A percentile compares a stretch with the other conserved stretches of the same genome.
phyloP scores from a whole-genome alignment of 2,329 filamentous ascomycete species.

The Colletotrichum sp. region DNA sequence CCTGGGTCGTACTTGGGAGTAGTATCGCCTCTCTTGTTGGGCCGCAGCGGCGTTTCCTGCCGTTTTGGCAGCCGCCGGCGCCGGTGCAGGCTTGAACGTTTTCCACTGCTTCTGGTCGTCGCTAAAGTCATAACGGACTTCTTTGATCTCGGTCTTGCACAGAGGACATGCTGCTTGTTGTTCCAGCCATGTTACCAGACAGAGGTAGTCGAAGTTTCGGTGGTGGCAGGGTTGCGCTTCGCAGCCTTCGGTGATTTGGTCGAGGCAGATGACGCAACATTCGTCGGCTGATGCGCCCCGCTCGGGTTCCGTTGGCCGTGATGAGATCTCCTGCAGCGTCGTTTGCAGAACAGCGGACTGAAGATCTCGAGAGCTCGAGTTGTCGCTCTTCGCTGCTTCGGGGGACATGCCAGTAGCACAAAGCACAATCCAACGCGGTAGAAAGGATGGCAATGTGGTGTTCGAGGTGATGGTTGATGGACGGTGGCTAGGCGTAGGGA shows the following conservation, averaged over 20 bases:
- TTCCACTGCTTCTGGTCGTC: slow-evolving; percentile 52
- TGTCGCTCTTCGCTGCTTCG: slow-evolving; percentile 2
- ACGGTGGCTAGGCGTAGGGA: not conserved
- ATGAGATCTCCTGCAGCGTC: slow-evolving; percentile 47
- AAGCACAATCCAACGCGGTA: not conserved
- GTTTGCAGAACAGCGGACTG: slow-evolving; percentile 46
- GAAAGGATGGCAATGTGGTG: not conserved
- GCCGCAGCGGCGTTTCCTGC: not conserved
- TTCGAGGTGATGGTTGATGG: not conserved
- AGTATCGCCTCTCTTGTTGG: not conserved
- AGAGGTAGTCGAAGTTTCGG: slow-evolving; percentile 82
- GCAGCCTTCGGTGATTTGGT: slow-evolving; percentile 73
- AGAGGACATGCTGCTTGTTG: slow-evolving; percentile 77
- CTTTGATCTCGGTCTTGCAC: slow-evolving; percentile 65
- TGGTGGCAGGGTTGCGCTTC: slow-evolving; percentile 80
- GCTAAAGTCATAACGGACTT: slow-evolving; percentile 64
- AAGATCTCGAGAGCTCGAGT: slow-evolving; percentile 36
- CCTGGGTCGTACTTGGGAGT: slow-evolving; percentile 4
- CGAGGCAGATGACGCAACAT: slow-evolving; percentile 88
- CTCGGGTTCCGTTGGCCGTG: slow-evolving; percentile 16
- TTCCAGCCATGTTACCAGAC: slow-evolving; percentile 82
- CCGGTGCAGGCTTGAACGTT: slow-evolving; percentile 48
- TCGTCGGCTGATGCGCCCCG: slow-evolving; percentile 21
- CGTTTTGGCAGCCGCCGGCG: not conserved
- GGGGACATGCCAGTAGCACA: slow-evolving; percentile 9